A percentile compares a stretch with the other conserved stretches of the same genome.
Conservation (phyloP, 1,139 yeast genomes). For the Blastobotrys serpentis region DNA sequence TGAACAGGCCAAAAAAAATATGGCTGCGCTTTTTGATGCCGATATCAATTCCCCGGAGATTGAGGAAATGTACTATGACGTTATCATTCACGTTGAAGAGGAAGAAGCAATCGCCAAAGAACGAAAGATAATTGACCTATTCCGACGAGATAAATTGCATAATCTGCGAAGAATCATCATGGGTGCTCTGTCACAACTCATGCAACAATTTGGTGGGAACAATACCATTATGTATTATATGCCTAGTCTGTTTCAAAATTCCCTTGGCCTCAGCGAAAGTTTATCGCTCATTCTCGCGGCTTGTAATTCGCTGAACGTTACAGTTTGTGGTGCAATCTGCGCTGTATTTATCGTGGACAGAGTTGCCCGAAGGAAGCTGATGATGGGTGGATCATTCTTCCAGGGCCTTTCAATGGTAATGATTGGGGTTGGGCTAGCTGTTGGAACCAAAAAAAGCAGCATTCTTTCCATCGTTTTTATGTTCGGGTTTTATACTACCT, state of each 20-base stretch:
- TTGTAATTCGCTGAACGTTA: slow-evolving; percentile 17
- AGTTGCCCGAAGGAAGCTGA: slow-evolving; percentile 12
- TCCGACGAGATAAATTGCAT: slow-evolving; percentile 1
- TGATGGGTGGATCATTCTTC: slow-evolving; percentile 14
- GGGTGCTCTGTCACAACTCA: slow-evolving; percentile 8
- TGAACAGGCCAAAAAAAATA: slow-evolving; percentile 17
- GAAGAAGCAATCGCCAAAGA: neutral
- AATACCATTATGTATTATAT: slow-evolving; percentile 13
- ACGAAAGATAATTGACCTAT: neutral
- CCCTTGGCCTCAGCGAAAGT: slow-evolving; percentile 4
- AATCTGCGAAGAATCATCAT: slow-evolving; percentile 10
- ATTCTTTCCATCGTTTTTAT: slow-evolving; percentile 29
- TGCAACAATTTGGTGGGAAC: slow-evolving; percentile 14
- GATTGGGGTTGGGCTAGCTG: slow-evolving; percentile 15
- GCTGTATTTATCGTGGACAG: slow-evolving; percentile 11
- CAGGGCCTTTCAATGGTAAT: slow-evolving; percentile 17
- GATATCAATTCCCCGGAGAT: slow-evolving; percentile 4
- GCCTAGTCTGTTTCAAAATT: slow-evolving; percentile 1
- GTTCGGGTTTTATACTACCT: slow-evolving; percentile 17
- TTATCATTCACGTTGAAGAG: neutral
- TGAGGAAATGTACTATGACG: neutral
- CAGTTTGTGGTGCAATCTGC: slow-evolving; percentile 10
- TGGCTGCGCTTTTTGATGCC: slow-evolving; percentile 10
- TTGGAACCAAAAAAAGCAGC: slow-evolving; percentile 13
- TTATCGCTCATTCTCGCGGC: slow-evolving; percentile 10